Evolutionary conservation across 2,329 filamentous ascomycete species (phyloP).

Genomic region (Nemania serpens): DNA sequence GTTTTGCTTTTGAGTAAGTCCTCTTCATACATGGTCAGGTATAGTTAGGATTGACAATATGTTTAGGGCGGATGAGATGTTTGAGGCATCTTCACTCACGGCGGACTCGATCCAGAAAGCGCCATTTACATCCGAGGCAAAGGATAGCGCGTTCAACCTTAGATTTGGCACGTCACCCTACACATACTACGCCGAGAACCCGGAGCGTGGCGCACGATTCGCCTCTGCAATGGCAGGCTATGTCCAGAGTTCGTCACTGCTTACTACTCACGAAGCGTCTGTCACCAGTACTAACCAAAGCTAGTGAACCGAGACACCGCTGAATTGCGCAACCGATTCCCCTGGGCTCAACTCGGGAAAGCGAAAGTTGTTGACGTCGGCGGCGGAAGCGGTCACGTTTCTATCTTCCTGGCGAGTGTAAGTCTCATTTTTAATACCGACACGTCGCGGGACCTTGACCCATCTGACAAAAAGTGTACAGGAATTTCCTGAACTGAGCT

Average conservation of each 20-base stretch:
- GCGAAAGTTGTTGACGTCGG: constrained; percentile 36
- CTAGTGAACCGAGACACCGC: constrained; percentile 20
- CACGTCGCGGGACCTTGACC: too few species aligned
- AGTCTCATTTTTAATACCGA: too few species aligned
- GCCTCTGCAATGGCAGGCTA: constrained; percentile 21
- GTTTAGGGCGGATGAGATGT: constrained; percentile 22
- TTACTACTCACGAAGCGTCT: not conserved
- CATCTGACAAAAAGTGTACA: not conserved
- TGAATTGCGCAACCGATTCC: constrained; percentile 27
- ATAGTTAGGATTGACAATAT: not conserved
- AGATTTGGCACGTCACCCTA: constrained; percentile 21
- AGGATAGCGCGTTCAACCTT: constrained; percentile 18
- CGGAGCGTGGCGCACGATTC: constrained; percentile 16
- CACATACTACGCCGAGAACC: constrained; percentile 20
- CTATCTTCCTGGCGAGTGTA: constrained; percentile 26
- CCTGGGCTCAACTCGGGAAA: constrained; percentile 26
- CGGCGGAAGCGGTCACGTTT: constrained; percentile 35
- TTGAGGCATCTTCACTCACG: constrained; percentile 15
- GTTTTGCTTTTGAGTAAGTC: constrained; percentile 13
- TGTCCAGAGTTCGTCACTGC: constrained; percentile 21
- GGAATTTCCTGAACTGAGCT: constrained; percentile 32
- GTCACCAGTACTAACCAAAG: not conserved
- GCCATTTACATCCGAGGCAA: constrained; percentile 6
- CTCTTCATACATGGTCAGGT: not conserved
- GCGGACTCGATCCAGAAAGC: constrained; percentile 13